These are phyloP conservation scores for Phanerochaete sordida DNA, from an alignment of 768 basidiomycete genomes.

Conservation along the genomic window DNA sequence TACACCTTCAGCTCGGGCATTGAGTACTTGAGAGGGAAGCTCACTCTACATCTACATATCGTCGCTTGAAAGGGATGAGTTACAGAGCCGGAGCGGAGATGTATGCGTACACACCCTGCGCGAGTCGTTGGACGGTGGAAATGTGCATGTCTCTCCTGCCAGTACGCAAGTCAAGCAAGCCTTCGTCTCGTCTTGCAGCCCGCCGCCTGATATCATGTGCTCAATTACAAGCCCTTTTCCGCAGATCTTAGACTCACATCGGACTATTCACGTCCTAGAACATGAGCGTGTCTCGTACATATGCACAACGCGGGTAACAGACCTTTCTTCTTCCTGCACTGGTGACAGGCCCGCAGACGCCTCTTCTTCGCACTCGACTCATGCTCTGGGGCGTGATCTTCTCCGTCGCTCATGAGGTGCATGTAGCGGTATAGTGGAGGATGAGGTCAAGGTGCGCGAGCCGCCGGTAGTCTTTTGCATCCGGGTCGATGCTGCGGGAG, in stretches of 20 bases:
- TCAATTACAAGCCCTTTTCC: neutral
- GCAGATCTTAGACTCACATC: neutral
- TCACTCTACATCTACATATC: conserved; percentile 9
- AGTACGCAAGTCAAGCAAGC: neutral
- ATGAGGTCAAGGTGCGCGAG: too few species aligned
- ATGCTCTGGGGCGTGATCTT: too few species aligned
- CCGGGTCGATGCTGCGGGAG: too few species aligned
- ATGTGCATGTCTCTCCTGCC: too few species aligned
- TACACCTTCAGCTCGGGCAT: neutral
- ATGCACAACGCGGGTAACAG: neutral
- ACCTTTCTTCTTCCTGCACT: conserved; percentile 12
- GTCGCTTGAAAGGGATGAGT: too few species aligned
- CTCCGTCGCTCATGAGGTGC: neutral
- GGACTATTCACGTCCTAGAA: neutral
- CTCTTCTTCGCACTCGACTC: neutral
- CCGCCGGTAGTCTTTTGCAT: too few species aligned
- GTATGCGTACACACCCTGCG: too few species aligned
- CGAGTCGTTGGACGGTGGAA: too few species aligned
- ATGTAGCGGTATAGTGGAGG: neutral
- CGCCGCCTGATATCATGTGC: neutral
- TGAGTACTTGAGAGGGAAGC: neutral
- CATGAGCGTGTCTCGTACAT: neutral
- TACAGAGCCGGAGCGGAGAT: too few species aligned
- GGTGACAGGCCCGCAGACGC: conserved; percentile 7
- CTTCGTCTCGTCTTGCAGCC: neutral